A percentile compares a stretch with the other conserved stretches of the same genome.
phyloP scores from a whole-genome alignment of 1,284 basidiomycete species.

The Taiwanofungus camphoratus region DNA sequence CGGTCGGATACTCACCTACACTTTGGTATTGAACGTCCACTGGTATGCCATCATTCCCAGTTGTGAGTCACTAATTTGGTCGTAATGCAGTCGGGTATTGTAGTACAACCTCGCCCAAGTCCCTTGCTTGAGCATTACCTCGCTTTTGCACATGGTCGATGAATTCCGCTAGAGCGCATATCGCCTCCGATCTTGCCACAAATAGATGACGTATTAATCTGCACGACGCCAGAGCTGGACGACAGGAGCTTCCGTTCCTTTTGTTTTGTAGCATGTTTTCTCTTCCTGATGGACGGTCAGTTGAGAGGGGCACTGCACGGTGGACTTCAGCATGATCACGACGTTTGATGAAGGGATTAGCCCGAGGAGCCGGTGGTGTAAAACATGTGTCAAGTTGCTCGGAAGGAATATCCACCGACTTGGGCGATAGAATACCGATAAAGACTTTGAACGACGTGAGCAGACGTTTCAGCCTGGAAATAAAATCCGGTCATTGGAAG shows the following conservation, averaged over 20 bases:
- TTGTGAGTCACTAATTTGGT: no score
- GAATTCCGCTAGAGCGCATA: no score
- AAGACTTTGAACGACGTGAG: constrained; percentile 33
- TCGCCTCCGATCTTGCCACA: constrained; percentile 19
- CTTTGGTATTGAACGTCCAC: no score
- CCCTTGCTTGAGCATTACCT: no score
- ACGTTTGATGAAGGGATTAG: constrained; percentile 25
- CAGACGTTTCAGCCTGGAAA: constrained; percentile 29
- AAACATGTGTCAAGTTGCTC: constrained; percentile 15
- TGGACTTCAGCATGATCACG: background rate
- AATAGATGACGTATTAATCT: constrained; percentile 20
- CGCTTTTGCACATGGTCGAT: no score
- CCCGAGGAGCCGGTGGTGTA: constrained; percentile 18
- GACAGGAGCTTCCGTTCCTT: background rate
- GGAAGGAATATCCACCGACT: constrained; percentile 10
- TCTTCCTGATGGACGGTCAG: background rate
- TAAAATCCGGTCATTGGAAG: background rate
- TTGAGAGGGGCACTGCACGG: background rate
- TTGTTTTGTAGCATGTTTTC: background rate
- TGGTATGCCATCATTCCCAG: no score
- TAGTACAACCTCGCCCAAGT: no score
- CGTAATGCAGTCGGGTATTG: no score
- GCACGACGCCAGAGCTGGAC: constrained; percentile 8
- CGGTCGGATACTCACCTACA: no score
- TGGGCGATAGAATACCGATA: constrained; percentile 23